These are phyloP conservation scores for Modicella reniformis DNA, from an alignment of 371 early-diverging fungal genomes.

Conservation along the genomic window DNA sequence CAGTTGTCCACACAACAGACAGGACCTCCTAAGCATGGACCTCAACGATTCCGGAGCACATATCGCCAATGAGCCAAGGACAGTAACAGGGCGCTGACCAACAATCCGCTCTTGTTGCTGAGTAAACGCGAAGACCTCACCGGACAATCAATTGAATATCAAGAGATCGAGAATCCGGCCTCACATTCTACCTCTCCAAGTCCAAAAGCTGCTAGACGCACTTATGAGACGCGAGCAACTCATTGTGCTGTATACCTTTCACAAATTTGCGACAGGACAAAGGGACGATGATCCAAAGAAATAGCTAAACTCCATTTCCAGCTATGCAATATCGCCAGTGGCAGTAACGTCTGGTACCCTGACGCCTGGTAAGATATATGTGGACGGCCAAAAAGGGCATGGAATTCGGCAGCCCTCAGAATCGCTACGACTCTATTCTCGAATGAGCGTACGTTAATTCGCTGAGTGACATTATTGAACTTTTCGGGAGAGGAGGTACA, in stretches of 20 bases:
- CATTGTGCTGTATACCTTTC: too few relatives aligned
- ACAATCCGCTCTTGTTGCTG: background rate
- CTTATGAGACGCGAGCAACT: too few relatives aligned
- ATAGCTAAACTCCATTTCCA: background rate
- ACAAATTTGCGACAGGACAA: background rate
- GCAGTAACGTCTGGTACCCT: background rate
- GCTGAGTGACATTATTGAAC: slow-evolving; percentile 80
- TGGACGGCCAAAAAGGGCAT: slow-evolving; percentile 9
- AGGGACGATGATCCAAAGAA: background rate
- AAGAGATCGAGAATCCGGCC: background rate
- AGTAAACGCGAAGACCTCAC: slow-evolving; percentile 15
- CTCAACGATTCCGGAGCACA: background rate
- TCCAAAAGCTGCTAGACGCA: too few relatives aligned
- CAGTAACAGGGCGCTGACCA: slow-evolving; percentile 17
- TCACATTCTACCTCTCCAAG: background rate
- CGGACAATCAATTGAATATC: background rate
- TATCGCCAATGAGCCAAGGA: slow-evolving; percentile 24
- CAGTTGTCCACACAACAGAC: too few relatives aligned
- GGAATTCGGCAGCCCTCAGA: slow-evolving; percentile 22
- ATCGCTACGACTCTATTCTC: slow-evolving; percentile 78
- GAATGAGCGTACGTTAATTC: slow-evolving; percentile 94
- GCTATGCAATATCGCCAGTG: background rate
- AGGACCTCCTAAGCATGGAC: too few relatives aligned
- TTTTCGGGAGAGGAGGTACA: slow-evolving; percentile 51
- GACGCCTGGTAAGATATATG: slow-evolving; percentile 30